A percentile compares a stretch with the other conserved stretches of the same genome.
phyloP scores from a whole-genome alignment of 1,284 basidiomycete species.

The Ceratobasidium sp. region DNA sequence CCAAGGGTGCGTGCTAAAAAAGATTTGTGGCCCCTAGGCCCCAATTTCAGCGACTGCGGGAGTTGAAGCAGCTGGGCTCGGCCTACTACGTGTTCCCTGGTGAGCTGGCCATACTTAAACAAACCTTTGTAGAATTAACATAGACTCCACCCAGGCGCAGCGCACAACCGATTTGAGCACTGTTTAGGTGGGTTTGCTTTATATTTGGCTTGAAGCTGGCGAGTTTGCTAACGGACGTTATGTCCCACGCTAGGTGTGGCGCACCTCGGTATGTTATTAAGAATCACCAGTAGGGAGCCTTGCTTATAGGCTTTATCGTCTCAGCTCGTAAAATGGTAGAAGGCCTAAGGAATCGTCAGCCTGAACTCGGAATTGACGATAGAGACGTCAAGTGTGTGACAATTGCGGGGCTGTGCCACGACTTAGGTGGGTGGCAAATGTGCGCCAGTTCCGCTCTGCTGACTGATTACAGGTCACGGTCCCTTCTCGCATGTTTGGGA shows the following conservation, averaged over 20 bases:
- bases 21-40: slow-evolving; percentile 54
- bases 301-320: background rate
- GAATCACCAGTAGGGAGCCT: background rate
- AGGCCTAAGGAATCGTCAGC: slow-evolving; percentile 64
- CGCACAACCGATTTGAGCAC: slow-evolving; percentile 80
- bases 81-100: slow-evolving; percentile 71
- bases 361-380: slow-evolving; percentile 65
- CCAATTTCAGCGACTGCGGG: slow-evolving; percentile 73
- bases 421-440: slow-evolving; percentile 54
- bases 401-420: slow-evolving; percentile 72
- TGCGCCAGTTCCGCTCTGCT: background rate
- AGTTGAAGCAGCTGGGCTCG: slow-evolving; percentile 77
- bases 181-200: slow-evolving; percentile 61
- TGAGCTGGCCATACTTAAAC: slow-evolving; percentile 5
- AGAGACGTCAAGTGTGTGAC: slow-evolving; percentile 71
- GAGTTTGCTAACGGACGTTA: background rate
- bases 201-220: slow-evolving; percentile 4
- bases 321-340: slow-evolving; percentile 60
- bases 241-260: slow-evolving; percentile 67
- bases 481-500: slow-evolving; percentile 80
- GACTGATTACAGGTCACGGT: slow-evolving; percentile 58
- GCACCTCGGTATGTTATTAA: slow-evolving; percentile 55
- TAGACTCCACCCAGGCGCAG: slow-evolving; percentile 53
- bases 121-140: background rate
- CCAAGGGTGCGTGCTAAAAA: background rate